phyloP scores from a whole-genome alignment of 2,329 filamentous ascomycete species.

The Cephalotrichum gorgonifer region DNA sequence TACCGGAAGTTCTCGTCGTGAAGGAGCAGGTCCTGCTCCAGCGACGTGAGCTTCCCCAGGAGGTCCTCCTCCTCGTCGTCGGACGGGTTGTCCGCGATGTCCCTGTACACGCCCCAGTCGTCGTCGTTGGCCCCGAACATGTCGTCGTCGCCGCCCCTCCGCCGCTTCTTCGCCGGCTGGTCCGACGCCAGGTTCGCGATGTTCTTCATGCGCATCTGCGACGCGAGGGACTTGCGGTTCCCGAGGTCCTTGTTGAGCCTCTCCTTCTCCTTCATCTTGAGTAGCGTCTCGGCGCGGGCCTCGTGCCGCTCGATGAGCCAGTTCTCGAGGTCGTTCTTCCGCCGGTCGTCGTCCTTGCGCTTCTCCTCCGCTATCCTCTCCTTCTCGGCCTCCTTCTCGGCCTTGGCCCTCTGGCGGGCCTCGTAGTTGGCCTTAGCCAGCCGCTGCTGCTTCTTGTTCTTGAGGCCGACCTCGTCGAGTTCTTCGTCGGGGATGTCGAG shows the following conservation, averaged over 20 bases:
- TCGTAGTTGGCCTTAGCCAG: slow-evolving; percentile 93
- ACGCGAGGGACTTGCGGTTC: slow-evolving; percentile 92
- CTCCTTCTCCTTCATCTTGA: slow-evolving; percentile 88
- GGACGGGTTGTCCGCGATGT: slow-evolving; percentile 72
- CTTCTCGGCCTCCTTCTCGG: slow-evolving; percentile 89
- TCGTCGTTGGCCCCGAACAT: slow-evolving; percentile 95
- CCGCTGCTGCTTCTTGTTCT: slow-evolving; percentile 85
- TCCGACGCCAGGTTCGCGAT: slow-evolving; percentile 94
- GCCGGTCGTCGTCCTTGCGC: slow-evolving; percentile 69
- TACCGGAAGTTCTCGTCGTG: slow-evolving; percentile 87
- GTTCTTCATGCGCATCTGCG: slow-evolving; percentile 96
- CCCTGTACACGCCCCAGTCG: slow-evolving; percentile 95
- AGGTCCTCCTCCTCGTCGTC: slow-evolving; percentile 89
- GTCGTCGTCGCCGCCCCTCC: slow-evolving; percentile 84
- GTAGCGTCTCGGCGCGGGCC: slow-evolving; percentile 58
- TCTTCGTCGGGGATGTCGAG: slow-evolving; percentile 86
- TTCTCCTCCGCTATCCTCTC: slow-evolving; percentile 75
- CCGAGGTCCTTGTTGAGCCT: slow-evolving; percentile 88
- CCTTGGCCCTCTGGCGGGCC: slow-evolving; percentile 84
- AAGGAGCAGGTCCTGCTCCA: slow-evolving; percentile 77
- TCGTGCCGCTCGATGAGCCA: slow-evolving; percentile 80
- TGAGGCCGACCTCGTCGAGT: slow-evolving; percentile 81
- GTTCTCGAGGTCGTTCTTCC: slow-evolving; percentile 71
- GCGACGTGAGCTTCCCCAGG: slow-evolving; percentile 56
- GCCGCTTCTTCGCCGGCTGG: slow-evolving; percentile 70